Evolutionary conservation across 2,329 filamentous ascomycete genomes (phyloP), one percentile per base, ranked within the genome.

Genomic region (Ophiostoma tasmaniense): DNA sequence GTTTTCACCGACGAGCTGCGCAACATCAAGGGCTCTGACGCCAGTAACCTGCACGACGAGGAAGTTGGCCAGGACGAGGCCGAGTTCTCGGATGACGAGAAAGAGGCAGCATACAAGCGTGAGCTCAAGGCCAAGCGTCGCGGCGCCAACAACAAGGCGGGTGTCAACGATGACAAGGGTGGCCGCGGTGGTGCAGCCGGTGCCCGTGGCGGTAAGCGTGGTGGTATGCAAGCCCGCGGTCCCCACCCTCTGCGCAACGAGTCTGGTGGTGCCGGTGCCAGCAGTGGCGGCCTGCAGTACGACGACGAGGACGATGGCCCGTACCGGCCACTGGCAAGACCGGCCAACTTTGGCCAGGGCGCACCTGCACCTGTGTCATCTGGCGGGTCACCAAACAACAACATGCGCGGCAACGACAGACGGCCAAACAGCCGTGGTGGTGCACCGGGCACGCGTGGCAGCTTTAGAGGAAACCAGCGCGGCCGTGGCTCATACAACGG

Each of bases 81-180:
- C 74, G 95, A 98, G 76, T 98, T 98, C 77, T 97, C 94, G 0
- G 95, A 99, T 73, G 95, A 99, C 75, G 95, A 99, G 79, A 90
- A 91, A 73, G 95, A 99, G 78, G 90, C 90, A 8, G 91, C 93
- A 74, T 87, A 92, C 76, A 96, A 90, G 80, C 81, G 85, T 69
- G 84, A 84, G 70, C 74, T 87, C 67, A 93, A 93, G 79, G 84
- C 88, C 72, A 89, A 89, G 78, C 87, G 85, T 74, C 80, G 82
- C 25, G 78, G 76, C 70, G 81, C 81, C 68, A 55, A 52, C 30
- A 64, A 45, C 25, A 61, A 61, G 55, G 25, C 55, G 25, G 25
- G 25, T 4, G 55, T 55, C 35, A 11, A 33, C 1, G 28, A 52
- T 13, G 65, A 66, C 66, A 68, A 70, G 39, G 59, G 61, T 10